Percentiles rank a stretch among this genome's conserved stretches.
Conservation (phyloP, 805 yeast species). For the Starmerella sp. region DNA sequence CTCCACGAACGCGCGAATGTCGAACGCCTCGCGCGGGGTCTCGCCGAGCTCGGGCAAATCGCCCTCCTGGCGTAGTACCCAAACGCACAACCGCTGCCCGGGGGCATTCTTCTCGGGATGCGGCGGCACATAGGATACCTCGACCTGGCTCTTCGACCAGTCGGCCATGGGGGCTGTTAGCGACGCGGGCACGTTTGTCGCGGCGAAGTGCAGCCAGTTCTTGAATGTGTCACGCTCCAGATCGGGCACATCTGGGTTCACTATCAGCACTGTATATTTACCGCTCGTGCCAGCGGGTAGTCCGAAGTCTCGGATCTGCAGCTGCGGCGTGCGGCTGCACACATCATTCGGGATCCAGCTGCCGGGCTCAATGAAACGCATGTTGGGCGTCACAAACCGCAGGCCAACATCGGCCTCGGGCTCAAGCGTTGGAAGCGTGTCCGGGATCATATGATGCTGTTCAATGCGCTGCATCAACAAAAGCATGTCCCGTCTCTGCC, state of each 20-base stretch:
- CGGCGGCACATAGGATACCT: constrained; percentile 63
- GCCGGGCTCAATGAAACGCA: constrained; percentile 72
- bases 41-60: constrained; percentile 18
- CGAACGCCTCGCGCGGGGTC: constrained; percentile 41
- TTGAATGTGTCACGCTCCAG: constrained; percentile 52
- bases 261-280: constrained; percentile 67
- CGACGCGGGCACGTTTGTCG: constrained; percentile 51
- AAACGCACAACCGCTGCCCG: constrained; percentile 68
- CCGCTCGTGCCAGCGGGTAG: constrained; percentile 28
- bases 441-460: constrained; percentile 76
- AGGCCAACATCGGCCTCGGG: constrained; percentile 69
- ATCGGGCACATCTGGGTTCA: constrained; percentile 89
- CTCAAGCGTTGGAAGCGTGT: constrained; percentile 77
- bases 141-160: constrained; percentile 31
- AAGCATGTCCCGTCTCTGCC: constrained; percentile 65
- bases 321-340: constrained; percentile 64
- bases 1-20: constrained; percentile 58
- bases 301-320: constrained; percentile 65
- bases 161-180: constrained; percentile 49
- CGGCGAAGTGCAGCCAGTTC: constrained; percentile 68
- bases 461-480: constrained; percentile 86
- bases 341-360: constrained; percentile 57
- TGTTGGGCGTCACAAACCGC: constrained; percentile 34
- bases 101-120: constrained; percentile 82
- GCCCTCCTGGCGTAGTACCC: constrained; percentile 73